A percentile compares a stretch with the other conserved stretches of the same genome.
Evolutionary conservation across 441 rosid species (phyloP).

Genomic region (Manihot esculenta): DNA sequence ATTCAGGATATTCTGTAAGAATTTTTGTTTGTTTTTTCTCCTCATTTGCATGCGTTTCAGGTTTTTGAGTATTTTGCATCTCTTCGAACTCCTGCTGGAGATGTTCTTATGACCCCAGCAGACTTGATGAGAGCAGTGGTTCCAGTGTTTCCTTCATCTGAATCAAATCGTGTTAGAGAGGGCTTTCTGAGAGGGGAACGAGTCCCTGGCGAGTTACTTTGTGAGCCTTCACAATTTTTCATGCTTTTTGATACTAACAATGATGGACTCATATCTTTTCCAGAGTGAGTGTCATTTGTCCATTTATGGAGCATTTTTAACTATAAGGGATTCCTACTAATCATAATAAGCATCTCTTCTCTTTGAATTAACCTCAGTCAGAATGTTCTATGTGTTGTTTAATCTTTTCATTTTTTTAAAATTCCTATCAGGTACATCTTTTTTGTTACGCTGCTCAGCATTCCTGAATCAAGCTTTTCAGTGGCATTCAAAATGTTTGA

Average conservation of each 20-base stretch:
- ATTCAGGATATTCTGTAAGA: neutral
- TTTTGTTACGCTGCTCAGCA: conserved; percentile 81
- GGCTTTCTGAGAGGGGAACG: conserved; percentile 85
- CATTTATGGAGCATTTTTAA: neutral
- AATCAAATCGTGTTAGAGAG: conserved; percentile 73
- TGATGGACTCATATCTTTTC: conserved; percentile 84
- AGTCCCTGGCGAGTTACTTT: conserved; percentile 62
- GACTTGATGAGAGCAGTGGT: conserved; percentile 6
- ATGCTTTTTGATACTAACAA: conserved; percentile 81
- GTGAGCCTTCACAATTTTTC: conserved; percentile 71
- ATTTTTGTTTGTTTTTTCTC: neutral
- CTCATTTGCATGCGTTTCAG: conserved; percentile 29
- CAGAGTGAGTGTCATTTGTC: conserved; percentile 58
- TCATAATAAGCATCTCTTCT: no score
- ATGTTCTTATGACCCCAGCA: conserved; percentile 74
- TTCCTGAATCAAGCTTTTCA: conserved; percentile 79
- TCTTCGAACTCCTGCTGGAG: conserved; percentile 48
- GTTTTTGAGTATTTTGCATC: conserved; percentile 92
- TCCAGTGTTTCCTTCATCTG: conserved; percentile 59
- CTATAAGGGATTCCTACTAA: no score
- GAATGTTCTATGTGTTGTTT: no score
- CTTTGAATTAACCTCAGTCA: no score
- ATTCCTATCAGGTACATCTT: conserved; percentile 75
- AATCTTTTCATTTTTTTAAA: neutral
- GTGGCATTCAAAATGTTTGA: conserved; percentile 94